Percentiles rank a stretch among this genome's conserved stretches.
Conservation (phyloP, 2,329 filamentous ascomycete genomes). For the Stachybotrys elegans region DNA sequence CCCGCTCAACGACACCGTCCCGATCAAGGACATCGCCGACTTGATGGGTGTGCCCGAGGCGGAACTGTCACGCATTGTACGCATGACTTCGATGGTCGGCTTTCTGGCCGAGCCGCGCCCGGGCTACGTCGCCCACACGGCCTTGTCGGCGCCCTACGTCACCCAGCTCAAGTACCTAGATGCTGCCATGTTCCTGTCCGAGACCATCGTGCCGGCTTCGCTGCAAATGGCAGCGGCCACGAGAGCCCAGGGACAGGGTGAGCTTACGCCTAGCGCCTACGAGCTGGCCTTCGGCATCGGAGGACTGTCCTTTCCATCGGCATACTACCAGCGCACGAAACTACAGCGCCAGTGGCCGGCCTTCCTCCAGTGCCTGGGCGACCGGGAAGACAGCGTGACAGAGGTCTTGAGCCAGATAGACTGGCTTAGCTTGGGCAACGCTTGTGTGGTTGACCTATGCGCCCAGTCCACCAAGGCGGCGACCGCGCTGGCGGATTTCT, state of each 20-base stretch:
- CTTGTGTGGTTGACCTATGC: not conserved
- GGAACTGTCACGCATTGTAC: constrained; percentile 28
- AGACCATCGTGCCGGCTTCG: not conserved
- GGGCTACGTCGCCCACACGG: constrained; percentile 5
- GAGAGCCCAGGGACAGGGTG: not conserved
- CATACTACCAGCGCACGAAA: not conserved
- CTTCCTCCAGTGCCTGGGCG: not conserved
- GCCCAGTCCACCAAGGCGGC: not conserved
- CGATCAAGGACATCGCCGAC: constrained; percentile 34
- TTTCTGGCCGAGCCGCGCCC: constrained; percentile 6
- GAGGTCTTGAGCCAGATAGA: not conserved
- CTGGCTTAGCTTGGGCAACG: no score
- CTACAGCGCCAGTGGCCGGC: not conserved
- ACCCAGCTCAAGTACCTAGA: no score
- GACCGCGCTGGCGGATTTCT: not conserved
- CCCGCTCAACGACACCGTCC: constrained; percentile 29
- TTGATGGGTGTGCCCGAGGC: constrained; percentile 31
- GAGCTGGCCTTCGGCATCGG: no score
- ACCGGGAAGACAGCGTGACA: not conserved
- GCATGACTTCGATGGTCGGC: constrained; percentile 5
- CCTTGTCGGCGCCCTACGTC: no score
- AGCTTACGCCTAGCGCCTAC: not conserved
- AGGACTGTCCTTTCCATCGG: no score
- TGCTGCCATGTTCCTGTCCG: no score
- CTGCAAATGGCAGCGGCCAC: not conserved